Base-by-base conservation (phyloP, 768 basidiomycete genomes). In the Suillus variegatus region DNA sequence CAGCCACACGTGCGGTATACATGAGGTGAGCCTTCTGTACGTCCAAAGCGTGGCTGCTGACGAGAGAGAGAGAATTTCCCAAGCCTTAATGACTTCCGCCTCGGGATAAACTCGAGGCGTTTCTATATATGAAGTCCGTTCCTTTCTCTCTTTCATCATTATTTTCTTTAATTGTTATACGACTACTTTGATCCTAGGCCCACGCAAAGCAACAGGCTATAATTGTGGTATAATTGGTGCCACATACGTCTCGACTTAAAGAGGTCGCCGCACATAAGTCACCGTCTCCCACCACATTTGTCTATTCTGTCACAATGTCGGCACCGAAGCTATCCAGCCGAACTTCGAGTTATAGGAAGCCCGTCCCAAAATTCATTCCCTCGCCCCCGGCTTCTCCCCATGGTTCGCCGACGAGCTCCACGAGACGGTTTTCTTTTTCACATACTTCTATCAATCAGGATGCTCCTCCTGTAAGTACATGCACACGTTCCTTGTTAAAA, bases 311-410 rank as follows among this genome's bases (percentile, higher is more conserved):
- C 35, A 55, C 57, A 20, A 76, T 78, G 76, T 69, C 74, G 51
- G 72, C 69, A 51, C 65, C 60, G 66, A 77, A 78, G 60, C 72
- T 71, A 60, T 63, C 62, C 60, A 72, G 75, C 66, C 75, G 74
- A 55, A 75, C 76, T 70, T 85, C 85, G 84, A 88, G 86, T 74
- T 87, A 89, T 74, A 82, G 90, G 62, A 92, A 92, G 73, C 90
- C 90, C 40, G 89, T 85, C 47, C 90, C 90, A 4, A 76, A 77
- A 61, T 90, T 86, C 75, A 80, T 89, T 52, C 89, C 89, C 41
- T 88, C 89, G 14, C 86, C 89, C 6, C 85, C 87, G 57, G 76
- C 82, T 43, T 75, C 74, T 10, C 72, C 75, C 22, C 78, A 74
- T 4, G 76, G 77, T 44, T 78, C 76, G 18, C 76, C 76, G 54